Evolutionary conservation across 1,284 basidiomycete species (phyloP).

Genomic region (Sanghuangporus weigelae): DNA sequence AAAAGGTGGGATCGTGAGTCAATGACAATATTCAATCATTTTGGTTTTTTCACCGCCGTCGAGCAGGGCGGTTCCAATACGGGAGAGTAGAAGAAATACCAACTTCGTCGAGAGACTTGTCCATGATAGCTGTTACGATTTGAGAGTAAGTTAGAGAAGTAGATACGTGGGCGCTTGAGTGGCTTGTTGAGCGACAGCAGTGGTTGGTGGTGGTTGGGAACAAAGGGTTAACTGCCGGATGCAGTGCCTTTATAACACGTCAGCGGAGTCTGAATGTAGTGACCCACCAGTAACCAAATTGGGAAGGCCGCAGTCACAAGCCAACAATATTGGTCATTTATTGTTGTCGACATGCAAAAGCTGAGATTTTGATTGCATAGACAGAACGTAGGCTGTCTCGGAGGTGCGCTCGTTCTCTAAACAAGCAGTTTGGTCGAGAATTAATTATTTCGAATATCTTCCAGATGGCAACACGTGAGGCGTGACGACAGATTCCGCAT

Average conservation of each 20-base stretch:
- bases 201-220: conserved; percentile 8
- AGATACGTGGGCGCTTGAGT: neutral
- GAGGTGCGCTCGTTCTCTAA: too few relatives aligned
- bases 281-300: neutral
- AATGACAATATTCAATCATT: conserved; percentile 10
- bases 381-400: too few relatives aligned
- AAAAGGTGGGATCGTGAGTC: conserved; percentile 16
- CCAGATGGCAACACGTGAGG: neutral
- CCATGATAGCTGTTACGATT: conserved; percentile 42
- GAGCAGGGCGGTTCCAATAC: conserved; percentile 20
- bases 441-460: neutral
- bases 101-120: conserved; percentile 90
- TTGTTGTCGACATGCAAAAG: too few relatives aligned
- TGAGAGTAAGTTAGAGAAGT: conserved; percentile 19
- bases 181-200: neutral
- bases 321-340: neutral
- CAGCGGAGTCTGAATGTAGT: conserved; percentile 3
- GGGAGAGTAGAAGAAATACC: conserved; percentile 27
- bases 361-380: too few relatives aligned
- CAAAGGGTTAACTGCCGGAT: neutral
- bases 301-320: neutral
- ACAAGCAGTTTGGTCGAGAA: neutral
- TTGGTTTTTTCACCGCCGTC: conserved; percentile 13
- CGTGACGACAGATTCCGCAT: neutral
- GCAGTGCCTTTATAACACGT: conserved; percentile 1